Base-by-base conservation (phyloP, 805 yeast genomes). In the Scheffersomyces coipomensis region DNA sequence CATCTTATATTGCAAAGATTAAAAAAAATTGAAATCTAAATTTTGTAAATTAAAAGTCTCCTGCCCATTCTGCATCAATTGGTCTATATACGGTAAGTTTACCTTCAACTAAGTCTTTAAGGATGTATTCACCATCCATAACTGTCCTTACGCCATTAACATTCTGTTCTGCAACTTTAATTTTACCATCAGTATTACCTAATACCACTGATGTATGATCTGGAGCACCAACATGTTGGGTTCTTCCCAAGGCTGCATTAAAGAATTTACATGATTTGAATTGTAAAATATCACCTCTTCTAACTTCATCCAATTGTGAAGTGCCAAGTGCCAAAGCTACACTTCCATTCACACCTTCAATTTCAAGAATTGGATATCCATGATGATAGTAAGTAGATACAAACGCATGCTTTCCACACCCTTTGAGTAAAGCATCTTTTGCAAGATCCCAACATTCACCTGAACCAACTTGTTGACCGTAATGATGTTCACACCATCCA, bases 361-460 rank as follows among this genome's bases (percentile, higher is more conserved):
- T 47, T 37, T 55, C 52, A 26, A 67, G 49, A 25, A 68, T 59
- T 1, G 73, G 73, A 35, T 37, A 68, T 1, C 83, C 83, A 47
- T 78, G 83, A 17, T 56, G 64, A 11, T 54, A 49, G 13, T 75
- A 75, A 12, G 66, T 58, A 12, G 78, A 71, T 2, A 76, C 72
- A 55, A 78, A 76, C 0, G 83, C 82, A 50, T 76, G 78, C 21
- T 68, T 74, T 0, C 83, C 83, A 51, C 83, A 77, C 0, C 79
- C 78, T 42, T 74, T 71, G 35, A 60, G 53, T 30, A 78, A 57
- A 0, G 83, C 81, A 35, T 75, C 76, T 37, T 66, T 72, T 0
- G 82, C 83, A 41, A 78, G 64, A 24, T 79, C 79, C 83, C 83
- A 78, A 47, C 84, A 78, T 47, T 78, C 83, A 5, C 84, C 84